Percentiles rank a stretch among this genome's conserved stretches.
phyloP scores from a whole-genome alignment of 139 green algal species.

The Auxenochlorella pyrenoidosa region DNA sequence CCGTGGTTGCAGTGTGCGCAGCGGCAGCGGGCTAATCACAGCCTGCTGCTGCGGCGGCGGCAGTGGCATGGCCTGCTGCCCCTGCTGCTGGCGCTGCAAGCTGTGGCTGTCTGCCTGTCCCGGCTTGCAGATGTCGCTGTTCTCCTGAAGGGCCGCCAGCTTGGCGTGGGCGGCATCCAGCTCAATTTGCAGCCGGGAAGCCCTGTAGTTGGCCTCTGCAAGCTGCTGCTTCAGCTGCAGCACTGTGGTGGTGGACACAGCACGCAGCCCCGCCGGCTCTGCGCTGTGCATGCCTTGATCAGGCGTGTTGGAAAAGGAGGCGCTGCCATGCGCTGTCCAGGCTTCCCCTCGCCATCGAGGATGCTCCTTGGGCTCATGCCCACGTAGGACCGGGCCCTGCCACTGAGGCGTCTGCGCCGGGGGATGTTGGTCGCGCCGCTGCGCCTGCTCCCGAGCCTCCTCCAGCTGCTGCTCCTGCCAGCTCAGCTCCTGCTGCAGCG shows the following conservation, averaged over 20 bases:
- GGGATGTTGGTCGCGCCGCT: background rate
- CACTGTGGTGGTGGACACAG: background rate
- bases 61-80: background rate
- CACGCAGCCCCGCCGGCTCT: background rate
- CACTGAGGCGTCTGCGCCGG: background rate
- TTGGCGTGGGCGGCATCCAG: constrained; percentile 18
- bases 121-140: background rate
- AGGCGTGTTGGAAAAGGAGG: too few species aligned
- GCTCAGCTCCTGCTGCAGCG: background rate
- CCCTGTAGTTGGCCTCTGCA: background rate
- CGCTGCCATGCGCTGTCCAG: too few species aligned
- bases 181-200: constrained; percentile 22
- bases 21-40: background rate
- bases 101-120: background rate
- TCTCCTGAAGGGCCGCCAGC: constrained; percentile 6
- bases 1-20: background rate
- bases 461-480: background rate
- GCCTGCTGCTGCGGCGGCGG: background rate
- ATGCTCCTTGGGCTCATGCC: too few species aligned
- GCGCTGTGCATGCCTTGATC: background rate
- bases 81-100: background rate
- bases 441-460: background rate
- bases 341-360: too few species aligned
- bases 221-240: constrained; percentile 34
- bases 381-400: too few species aligned